These are phyloP conservation scores for Pyrus pyrifolia DNA, from an alignment of 306 rosid species.

Conservation along the genomic window DNA sequence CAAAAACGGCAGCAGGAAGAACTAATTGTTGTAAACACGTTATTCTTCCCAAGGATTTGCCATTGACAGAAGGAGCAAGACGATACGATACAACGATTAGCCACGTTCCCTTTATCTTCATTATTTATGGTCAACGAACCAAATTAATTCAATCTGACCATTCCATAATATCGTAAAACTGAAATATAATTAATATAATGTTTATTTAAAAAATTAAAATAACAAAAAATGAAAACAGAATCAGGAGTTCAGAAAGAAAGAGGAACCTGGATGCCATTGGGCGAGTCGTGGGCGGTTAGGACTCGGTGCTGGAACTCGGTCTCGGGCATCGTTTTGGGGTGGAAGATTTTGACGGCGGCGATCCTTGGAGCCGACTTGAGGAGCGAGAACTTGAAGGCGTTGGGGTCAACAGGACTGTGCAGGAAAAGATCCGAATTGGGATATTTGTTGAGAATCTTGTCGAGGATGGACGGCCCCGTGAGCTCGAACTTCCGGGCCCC, in stretches of 20 bases:
- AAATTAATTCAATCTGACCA: not conserved
- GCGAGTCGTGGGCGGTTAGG: conserved; percentile 63
- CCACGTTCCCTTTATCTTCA: not conserved
- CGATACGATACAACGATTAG: not conserved
- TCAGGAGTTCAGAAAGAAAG: not conserved
- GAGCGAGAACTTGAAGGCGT: conserved; percentile 63
- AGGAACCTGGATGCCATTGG: conserved; percentile 82
- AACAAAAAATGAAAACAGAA: not conserved
- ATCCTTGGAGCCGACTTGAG: conserved; percentile 53
- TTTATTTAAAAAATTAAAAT: not conserved
- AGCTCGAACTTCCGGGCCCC: conserved; percentile 94
- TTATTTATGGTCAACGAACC: not conserved
- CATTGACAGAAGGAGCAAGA: not conserved
- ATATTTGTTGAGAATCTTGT: conserved; percentile 47
- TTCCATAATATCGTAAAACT: not conserved
- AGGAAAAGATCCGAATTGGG: conserved; percentile 85
- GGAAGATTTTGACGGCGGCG: conserved; percentile 56
- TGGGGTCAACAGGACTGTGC: conserved; percentile 51
- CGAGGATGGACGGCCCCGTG: conserved; percentile 72
- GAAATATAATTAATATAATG: not conserved
- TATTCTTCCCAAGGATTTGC: not conserved
- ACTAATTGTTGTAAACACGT: not conserved
- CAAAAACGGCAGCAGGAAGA: not conserved
- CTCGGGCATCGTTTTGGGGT: conserved; percentile 46
- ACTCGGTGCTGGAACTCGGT: conserved; percentile 59